phyloP scores from a whole-genome alignment of 805 yeast species.

The Maudiozyma saulgeensis region DNA sequence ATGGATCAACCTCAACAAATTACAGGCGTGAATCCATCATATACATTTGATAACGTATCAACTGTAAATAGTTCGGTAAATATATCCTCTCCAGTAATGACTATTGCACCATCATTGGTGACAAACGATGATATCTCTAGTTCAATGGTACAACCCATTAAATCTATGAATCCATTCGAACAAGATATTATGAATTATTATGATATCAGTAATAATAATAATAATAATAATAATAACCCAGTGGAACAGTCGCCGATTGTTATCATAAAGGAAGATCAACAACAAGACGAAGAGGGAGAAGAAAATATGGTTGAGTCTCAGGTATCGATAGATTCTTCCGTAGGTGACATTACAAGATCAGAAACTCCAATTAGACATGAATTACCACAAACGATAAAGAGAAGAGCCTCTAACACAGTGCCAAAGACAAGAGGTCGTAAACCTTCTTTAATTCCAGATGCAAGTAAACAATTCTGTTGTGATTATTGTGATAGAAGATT shows the following conservation, averaged over 20 bases:
- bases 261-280: background rate
- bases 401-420: slow-evolving; percentile 6
- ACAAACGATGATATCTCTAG: background rate
- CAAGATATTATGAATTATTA: background rate
- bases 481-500: slow-evolving; percentile 55
- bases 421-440: slow-evolving; percentile 54
- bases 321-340: background rate
- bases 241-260: background rate
- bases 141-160: background rate
- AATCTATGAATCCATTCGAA: background rate
- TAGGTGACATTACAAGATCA: background rate
- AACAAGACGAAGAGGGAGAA: background rate
- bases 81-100: background rate
- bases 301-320: background rate
- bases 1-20: background rate
- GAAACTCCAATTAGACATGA: background rate
- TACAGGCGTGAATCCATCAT: background rate
- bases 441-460: slow-evolving; percentile 51
- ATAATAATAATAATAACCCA: no score
- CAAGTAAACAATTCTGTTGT: slow-evolving; percentile 50
- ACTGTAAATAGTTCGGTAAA: background rate
- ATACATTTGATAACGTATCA: background rate
- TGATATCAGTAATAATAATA: background rate
- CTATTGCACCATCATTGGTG: slow-evolving; percentile 1
- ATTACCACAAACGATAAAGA: background rate